phyloP scores from a whole-genome alignment of 1,139 yeast genomes.

The Blastobotrys arbuscula region DNA sequence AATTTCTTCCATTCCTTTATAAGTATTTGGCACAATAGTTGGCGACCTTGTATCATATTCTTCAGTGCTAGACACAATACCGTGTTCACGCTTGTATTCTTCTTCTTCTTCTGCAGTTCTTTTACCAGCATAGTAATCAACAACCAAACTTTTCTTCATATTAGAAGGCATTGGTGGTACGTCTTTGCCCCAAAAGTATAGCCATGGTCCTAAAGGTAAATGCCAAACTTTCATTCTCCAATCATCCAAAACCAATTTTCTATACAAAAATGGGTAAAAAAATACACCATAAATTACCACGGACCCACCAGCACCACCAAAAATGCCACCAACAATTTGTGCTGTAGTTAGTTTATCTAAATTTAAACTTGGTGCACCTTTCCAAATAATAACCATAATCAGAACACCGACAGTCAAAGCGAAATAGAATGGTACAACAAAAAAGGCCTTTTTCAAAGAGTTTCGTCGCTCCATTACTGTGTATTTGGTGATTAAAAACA shows the following conservation, averaged over 20 bases:
- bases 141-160: slow-evolving; percentile 36
- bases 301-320: slow-evolving; percentile 61
- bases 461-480: slow-evolving; percentile 55
- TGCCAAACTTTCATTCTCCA: slow-evolving; percentile 63
- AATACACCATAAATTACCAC: slow-evolving; percentile 46
- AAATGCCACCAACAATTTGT: slow-evolving; percentile 35
- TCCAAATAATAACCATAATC: slow-evolving; percentile 37
- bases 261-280: slow-evolving; percentile 57
- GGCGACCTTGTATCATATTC: slow-evolving; percentile 9
- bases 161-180: slow-evolving; percentile 68
- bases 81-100: slow-evolving; percentile 7
- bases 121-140: slow-evolving; percentile 57
- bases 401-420: slow-evolving; percentile 55
- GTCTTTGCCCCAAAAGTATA: slow-evolving; percentile 37
- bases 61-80: slow-evolving; percentile 3
- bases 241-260: slow-evolving; percentile 57
- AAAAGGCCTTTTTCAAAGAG: slow-evolving; percentile 50
- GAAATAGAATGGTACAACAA: slow-evolving; percentile 56
- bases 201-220: slow-evolving; percentile 51
- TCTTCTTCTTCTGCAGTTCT: slow-evolving; percentile 5
- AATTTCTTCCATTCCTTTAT: slow-evolving; percentile 7
- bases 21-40: slow-evolving; percentile 8
- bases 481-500: slow-evolving; percentile 56
- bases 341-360: slow-evolving; percentile 20
- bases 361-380: slow-evolving; percentile 20